Base-by-base conservation (phyloP, 2,329 filamentous ascomycete species). In the Metarhizium robertsii region DNA sequence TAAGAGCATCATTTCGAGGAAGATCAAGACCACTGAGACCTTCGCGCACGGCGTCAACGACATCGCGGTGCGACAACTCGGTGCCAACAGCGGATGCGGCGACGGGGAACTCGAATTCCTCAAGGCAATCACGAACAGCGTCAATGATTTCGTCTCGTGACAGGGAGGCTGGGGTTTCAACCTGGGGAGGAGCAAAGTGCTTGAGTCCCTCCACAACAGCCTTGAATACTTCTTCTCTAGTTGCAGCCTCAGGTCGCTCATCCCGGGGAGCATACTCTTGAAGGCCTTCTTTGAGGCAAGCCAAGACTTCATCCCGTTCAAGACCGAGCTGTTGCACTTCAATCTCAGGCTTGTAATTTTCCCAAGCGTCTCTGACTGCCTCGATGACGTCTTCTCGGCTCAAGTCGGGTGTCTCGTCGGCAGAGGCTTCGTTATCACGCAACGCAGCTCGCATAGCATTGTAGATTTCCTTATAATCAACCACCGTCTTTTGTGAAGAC, bases 301-400 rank as follows among this genome's bases (percentile, higher is more conserved):
- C 84, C 14, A 97, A 76, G 50, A 97, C 88, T 66, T 97, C 92
- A 13, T 96, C 90, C 5, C 90, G 82, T 68, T 96, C 92, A 1
- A 97, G 76, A 2, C 92, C 92, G 59, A 95, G 88, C 64, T 95
- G 90, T 63, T 96, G 87, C 4, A 95, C 79, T 62, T 95, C 87
- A 52, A 96, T 90, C 63, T 96, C 90, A 1, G 92, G 92, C 71
- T 95, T 95, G 72, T 95, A 95, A 54, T 85, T 89, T 66, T 96
- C 92, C 84, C 91, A 95, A 1, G 92, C 92, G 62, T 96, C 91
- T 62, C 86, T 85, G 14, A 97, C 88, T 3, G 92, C 91, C 32
- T 88, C 81, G 2, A 97, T 80, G 40, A 97, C 89, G 57, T 95
- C 90, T 51, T 96, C 90, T 61, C 88, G 83, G 62, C 84, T 86